These are phyloP conservation scores for Conticribra weissflogii DNA, from an alignment of 108 stramenopile genomes.

Conservation along the genomic window DNA sequence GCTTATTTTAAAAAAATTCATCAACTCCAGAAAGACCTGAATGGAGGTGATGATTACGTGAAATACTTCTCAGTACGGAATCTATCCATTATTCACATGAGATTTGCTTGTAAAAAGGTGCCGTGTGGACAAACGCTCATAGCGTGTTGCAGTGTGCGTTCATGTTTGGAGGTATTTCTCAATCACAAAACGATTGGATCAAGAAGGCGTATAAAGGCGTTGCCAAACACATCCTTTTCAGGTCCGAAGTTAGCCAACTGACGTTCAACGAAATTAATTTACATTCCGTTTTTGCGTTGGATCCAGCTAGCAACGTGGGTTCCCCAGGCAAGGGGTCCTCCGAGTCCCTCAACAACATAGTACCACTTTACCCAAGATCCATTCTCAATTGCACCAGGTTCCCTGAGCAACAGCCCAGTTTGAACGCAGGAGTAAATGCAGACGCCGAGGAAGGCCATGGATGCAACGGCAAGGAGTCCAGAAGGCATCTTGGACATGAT, in stretches of 20 bases:
- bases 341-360: slow-evolving; percentile 82
- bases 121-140: no score
- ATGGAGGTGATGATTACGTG: no score
- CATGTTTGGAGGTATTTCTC: no score
- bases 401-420: slow-evolving; percentile 70
- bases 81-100: no score
- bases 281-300: slow-evolving; percentile 94
- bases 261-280: slow-evolving; percentile 48
- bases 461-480: slow-evolving; percentile 77
- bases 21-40: slow-evolving; percentile 14
- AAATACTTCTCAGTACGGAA: no score
- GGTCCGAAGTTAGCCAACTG: no score
- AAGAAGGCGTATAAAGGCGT: no score
- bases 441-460: slow-evolving; percentile 66
- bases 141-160: no score
- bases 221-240: no score
- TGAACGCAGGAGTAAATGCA: slow-evolving; percentile 74
- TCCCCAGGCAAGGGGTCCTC: slow-evolving; percentile 92
- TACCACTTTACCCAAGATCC: slow-evolving; percentile 94
- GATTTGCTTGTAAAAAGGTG: no score
- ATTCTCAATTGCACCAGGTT: slow-evolving; percentile 83
- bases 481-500: slow-evolving; percentile 95
- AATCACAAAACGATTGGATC: no score
- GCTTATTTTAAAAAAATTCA: no score
- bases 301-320: slow-evolving; percentile 93